These are phyloP conservation scores for Agaricus blazei DNA, from an alignment of 768 basidiomycete genomes.

Conservation along the genomic window DNA sequence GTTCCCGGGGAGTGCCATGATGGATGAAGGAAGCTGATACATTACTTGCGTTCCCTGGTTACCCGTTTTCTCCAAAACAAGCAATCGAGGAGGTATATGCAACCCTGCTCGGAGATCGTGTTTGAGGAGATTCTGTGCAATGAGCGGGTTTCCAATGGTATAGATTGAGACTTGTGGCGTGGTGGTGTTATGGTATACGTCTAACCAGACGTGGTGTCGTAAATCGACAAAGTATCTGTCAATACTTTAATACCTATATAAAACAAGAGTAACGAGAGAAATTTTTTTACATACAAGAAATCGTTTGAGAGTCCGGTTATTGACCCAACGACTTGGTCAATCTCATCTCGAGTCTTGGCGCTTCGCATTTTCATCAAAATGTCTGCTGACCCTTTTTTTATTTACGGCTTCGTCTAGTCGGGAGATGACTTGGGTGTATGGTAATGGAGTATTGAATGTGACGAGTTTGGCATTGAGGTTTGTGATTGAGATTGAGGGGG, in stretches of 20 bases:
- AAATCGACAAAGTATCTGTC: slow-evolving; percentile 37
- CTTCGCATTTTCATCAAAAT: slow-evolving; percentile 18
- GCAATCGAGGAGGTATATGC: slow-evolving; percentile 41
- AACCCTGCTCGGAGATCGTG: slow-evolving; percentile 34
- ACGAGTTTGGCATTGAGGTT: slow-evolving; percentile 35
- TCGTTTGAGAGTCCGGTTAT: slow-evolving; percentile 26
- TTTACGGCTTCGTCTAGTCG: slow-evolving; percentile 39
- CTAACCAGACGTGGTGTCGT: slow-evolving; percentile 31
- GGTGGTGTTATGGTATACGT: slow-evolving; percentile 16
- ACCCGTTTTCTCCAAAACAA: slow-evolving; percentile 36
- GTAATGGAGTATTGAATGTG: slow-evolving; percentile 34
- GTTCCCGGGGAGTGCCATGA: slow-evolving; percentile 26
- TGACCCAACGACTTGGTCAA: slow-evolving; percentile 27
- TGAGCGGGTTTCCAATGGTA: slow-evolving; percentile 46
- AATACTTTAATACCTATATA: background rate
- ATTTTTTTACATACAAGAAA: slow-evolving; percentile 36
- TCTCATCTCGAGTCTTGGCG: slow-evolving; percentile 29
- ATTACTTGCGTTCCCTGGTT: slow-evolving; percentile 33
- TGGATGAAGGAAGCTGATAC: slow-evolving; percentile 45
- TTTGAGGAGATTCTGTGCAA: slow-evolving; percentile 39
- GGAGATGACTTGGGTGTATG: slow-evolving; percentile 34
- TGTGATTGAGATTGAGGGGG: slow-evolving; percentile 22
- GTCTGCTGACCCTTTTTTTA: slow-evolving; percentile 26
- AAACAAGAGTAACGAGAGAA: background rate
- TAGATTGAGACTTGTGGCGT: slow-evolving; percentile 34